Conservation (phyloP, 495 filamentous ascomycete species). For the Rhypophila decipiens region DNA sequence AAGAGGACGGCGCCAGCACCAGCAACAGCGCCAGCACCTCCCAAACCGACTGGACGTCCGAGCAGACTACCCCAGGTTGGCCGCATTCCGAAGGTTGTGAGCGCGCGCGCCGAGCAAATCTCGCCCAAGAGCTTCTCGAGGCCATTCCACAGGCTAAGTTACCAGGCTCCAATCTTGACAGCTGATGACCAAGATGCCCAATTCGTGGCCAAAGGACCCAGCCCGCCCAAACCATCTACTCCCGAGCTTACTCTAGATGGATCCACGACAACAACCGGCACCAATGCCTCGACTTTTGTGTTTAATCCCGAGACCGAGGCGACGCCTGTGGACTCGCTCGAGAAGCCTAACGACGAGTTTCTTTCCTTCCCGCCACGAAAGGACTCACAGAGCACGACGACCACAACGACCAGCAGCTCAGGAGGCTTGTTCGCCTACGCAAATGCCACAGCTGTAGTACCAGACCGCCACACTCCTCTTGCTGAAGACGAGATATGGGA, state of each 20-base stretch:
- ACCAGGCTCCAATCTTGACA: conserved; percentile 13
- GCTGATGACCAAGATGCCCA: conserved; percentile 24
- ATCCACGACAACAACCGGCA: conserved; percentile 10
- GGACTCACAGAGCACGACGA: conserved; percentile 60
- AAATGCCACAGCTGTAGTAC: conserved; percentile 57
- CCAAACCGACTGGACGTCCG: conserved; percentile 24
- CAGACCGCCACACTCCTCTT: conserved; percentile 48
- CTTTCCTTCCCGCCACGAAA: conserved; percentile 67
- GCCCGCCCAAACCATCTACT: conserved; percentile 33
- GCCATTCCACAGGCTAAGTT: conserved; percentile 43
- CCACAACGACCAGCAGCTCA: conserved; percentile 54
- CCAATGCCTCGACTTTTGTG: conserved; percentile 17
- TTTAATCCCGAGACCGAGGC: conserved; percentile 13
- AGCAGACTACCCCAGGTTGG: conserved; percentile 71
- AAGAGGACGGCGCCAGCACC: conserved; percentile 1
- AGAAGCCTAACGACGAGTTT: conserved; percentile 46
- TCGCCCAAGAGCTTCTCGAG: conserved; percentile 80
- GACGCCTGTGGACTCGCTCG: conserved; percentile 9
- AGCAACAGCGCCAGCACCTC: too few relatives aligned
- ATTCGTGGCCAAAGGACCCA: conserved; percentile 43
- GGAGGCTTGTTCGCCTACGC: conserved; percentile 45
- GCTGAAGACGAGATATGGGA: conserved; percentile 89
- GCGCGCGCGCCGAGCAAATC: conserved; percentile 61
- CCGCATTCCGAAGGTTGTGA: conserved; percentile 83
- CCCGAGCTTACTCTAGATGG: conserved; percentile 27